A percentile compares a stretch with the other conserved stretches of the same genome.
Evolutionary conservation across 169 alveolate species (phyloP).

Genomic region (Perkinsus chesapeaki): DNA sequence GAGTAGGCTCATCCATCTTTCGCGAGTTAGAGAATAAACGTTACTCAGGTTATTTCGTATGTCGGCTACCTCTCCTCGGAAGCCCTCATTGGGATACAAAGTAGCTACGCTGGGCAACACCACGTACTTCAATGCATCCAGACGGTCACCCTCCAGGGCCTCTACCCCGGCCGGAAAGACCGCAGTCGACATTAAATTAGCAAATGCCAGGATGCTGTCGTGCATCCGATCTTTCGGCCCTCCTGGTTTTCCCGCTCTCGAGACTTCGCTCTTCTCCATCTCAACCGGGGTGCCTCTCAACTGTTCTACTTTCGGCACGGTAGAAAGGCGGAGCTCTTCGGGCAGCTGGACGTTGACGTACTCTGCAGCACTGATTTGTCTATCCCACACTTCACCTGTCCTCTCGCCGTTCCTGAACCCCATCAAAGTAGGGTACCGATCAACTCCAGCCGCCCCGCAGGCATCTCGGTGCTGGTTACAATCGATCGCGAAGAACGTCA

Average conservation of each 20-base stretch:
- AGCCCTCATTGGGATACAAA: not conserved
- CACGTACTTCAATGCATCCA: not conserved
- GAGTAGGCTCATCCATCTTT: not conserved
- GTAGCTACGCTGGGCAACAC: not conserved
- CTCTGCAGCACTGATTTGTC: not conserved
- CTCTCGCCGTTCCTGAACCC: not conserved
- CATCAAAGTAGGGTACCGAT: not conserved
- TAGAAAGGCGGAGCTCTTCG: not conserved
- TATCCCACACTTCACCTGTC: not conserved
- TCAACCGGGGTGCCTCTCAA: not conserved
- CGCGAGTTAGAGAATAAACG: not conserved
- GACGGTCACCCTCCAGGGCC: not conserved
- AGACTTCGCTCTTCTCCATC: not conserved
- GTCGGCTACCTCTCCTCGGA: not conserved
- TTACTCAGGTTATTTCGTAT: not conserved
- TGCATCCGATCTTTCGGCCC: not conserved
- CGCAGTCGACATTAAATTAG: not conserved
- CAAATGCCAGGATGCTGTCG: not conserved
- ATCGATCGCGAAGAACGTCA: not conserved
- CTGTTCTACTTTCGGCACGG: not conserved
- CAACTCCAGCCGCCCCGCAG: not conserved
- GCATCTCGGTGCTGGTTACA: not conserved
- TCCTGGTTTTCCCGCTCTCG: not conserved
- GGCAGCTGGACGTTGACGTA: not conserved
- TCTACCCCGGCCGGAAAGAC: not conserved